Conservation (phyloP, 768 basidiomycete genomes). For the Russula emetica region DNA sequence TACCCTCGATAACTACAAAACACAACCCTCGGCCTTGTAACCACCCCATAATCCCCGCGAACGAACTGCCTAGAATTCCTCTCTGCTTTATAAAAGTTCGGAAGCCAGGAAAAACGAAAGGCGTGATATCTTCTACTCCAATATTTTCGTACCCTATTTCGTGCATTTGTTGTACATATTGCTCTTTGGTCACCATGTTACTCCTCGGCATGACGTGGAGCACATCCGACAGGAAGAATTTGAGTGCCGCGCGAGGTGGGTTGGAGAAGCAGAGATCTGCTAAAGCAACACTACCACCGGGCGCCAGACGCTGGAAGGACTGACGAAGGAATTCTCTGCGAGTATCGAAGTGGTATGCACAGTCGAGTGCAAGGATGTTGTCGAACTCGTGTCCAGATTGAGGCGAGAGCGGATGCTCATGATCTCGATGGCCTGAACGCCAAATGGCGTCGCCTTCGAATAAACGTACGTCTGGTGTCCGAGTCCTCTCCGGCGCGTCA, state of each 20-base stretch:
- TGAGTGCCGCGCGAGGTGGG: slow-evolving; percentile 22
- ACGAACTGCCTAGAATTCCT: slow-evolving; percentile 44
- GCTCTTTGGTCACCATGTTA: slow-evolving; percentile 46
- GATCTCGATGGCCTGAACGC: slow-evolving; percentile 34
- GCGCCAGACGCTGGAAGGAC: slow-evolving; percentile 42
- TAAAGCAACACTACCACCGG: slow-evolving; percentile 52
- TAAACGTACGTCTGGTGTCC: slow-evolving; percentile 38
- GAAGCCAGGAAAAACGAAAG: slow-evolving; percentile 57
- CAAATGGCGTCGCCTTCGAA: slow-evolving; percentile 52
- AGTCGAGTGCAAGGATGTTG: slow-evolving; percentile 58
- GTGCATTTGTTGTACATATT: slow-evolving; percentile 44
- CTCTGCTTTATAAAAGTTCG: slow-evolving; percentile 43
- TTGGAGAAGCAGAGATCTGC: slow-evolving; percentile 56
- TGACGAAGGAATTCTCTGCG: slow-evolving; percentile 51
- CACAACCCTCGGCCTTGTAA: slow-evolving; percentile 41
- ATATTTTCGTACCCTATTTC: slow-evolving; percentile 52
- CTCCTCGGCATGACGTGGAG: slow-evolving; percentile 40
- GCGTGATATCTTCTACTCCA: slow-evolving; percentile 51
- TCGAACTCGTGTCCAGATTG: slow-evolving; percentile 38
- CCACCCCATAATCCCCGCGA: slow-evolving; percentile 39
- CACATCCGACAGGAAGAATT: slow-evolving; percentile 36
- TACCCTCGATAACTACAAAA: slow-evolving; percentile 45
- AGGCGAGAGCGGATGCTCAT: slow-evolving; percentile 41
- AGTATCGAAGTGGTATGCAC: slow-evolving; percentile 63
- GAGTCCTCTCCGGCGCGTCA: slow-evolving; percentile 17